phyloP scores from a whole-genome alignment of 345 rosid genomes.

The Pistacia atlantica region DNA sequence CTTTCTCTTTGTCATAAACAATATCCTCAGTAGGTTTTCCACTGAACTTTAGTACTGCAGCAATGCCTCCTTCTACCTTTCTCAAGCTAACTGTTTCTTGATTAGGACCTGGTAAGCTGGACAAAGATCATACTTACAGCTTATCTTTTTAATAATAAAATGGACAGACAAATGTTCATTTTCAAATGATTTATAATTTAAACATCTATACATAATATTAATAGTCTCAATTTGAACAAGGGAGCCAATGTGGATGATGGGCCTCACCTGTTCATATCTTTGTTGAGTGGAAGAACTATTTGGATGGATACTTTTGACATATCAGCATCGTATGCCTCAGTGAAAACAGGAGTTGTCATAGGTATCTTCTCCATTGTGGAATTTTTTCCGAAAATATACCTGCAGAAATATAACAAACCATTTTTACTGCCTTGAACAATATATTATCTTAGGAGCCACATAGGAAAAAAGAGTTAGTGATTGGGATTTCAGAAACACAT shows the following conservation, averaged over 20 bases:
- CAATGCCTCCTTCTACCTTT: slow-evolving; percentile 71
- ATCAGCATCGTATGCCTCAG: slow-evolving; percentile 59
- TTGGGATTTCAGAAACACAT: neutral
- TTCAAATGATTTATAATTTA: neutral
- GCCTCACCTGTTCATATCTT: slow-evolving; percentile 62
- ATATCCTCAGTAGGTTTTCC: slow-evolving; percentile 77
- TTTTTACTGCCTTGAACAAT: neutral
- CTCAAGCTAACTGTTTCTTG: slow-evolving; percentile 62
- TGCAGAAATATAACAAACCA: slow-evolving; percentile 25
- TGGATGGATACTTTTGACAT: slow-evolving; percentile 67
- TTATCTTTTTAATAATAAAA: slow-evolving; percentile 1
- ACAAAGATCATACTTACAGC: slow-evolving; percentile 11
- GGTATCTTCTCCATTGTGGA: slow-evolving; percentile 59
- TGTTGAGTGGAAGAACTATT: slow-evolving; percentile 73
- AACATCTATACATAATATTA: neutral
- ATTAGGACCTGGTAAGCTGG: slow-evolving; percentile 74
- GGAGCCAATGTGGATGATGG: neutral
- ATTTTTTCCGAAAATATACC: slow-evolving; percentile 84
- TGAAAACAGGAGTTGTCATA: slow-evolving; percentile 81
- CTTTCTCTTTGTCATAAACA: slow-evolving; percentile 58
- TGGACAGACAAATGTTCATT: neutral
- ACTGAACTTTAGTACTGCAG: slow-evolving; percentile 78
- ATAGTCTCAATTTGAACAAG: neutral
- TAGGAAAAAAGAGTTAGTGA: neutral
- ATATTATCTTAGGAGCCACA: neutral